phyloP scores from a whole-genome alignment of 306 rosid genomes.

The Cucumis cinereus region DNA sequence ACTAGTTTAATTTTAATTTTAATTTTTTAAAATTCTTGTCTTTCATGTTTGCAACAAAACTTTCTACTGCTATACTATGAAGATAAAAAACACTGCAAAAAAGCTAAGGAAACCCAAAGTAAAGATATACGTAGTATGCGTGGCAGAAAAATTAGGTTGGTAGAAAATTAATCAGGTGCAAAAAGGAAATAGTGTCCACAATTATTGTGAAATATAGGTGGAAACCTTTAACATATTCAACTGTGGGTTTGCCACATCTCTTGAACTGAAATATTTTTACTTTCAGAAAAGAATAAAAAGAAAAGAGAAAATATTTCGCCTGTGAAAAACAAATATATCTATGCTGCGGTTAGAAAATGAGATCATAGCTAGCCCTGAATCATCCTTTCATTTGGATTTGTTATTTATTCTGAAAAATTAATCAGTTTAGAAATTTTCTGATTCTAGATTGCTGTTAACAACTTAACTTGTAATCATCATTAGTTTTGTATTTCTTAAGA shows the following conservation, averaged over 20 bases:
- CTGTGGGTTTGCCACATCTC: not conserved
- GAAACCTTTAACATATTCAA: not conserved
- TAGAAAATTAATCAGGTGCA: not conserved
- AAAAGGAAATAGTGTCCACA: not conserved
- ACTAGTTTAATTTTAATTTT: too few species aligned
- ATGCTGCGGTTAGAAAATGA: not conserved
- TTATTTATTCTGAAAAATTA: not conserved
- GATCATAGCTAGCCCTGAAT: not conserved
- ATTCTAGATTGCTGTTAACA: not conserved
- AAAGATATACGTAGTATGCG: not conserved
- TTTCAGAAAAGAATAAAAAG: not conserved
- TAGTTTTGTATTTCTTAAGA: not conserved
- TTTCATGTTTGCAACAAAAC: not conserved
- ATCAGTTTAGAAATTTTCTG: not conserved
- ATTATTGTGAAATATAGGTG: not conserved
- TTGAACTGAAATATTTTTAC: not conserved
- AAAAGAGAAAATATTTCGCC: not conserved
- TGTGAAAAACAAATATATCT: not conserved
- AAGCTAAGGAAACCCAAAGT: not conserved
- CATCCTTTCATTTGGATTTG: not conserved
- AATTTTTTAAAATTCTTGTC: too few species aligned
- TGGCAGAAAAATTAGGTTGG: not conserved
- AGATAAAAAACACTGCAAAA: too few species aligned
- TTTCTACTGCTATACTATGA: too few species aligned
- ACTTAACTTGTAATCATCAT: not conserved